phyloP scores from a whole-genome alignment of 2,329 filamentous ascomycete species.

The Passalora sequoiae region DNA sequence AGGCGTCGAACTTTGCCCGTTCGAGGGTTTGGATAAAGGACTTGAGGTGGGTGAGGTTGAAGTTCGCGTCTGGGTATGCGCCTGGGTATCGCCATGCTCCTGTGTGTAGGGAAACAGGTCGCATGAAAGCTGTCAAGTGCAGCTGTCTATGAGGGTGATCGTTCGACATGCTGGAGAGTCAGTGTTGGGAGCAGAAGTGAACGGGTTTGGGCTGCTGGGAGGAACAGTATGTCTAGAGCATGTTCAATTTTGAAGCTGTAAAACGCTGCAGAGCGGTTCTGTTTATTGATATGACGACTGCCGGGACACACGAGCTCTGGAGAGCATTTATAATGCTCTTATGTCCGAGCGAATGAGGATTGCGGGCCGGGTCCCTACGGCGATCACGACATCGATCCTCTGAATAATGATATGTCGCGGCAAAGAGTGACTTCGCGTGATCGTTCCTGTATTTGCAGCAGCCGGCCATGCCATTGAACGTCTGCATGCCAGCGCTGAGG shows the following conservation, averaged over 20 bases:
- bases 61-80: conserved; percentile 53
- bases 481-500: too few relatives aligned
- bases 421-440: too few relatives aligned
- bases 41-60: conserved; percentile 51
- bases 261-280: not conserved
- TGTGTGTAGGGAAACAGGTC: conserved; percentile 47
- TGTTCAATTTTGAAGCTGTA: not conserved
- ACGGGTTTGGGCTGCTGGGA: not conserved
- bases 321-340: not conserved
- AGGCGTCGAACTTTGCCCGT: conserved; percentile 47
- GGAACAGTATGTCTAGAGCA: not conserved
- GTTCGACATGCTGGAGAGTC: conserved; percentile 2
- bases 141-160: conserved; percentile 8
- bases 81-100: conserved; percentile 41
- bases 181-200: too few relatives aligned
- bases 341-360: not conserved
- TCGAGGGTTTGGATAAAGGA: conserved; percentile 51
- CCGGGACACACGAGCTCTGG: not conserved
- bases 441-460: too few relatives aligned
- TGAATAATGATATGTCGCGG: too few relatives aligned
- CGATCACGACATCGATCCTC: too few relatives aligned
- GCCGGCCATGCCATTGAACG: too few relatives aligned
- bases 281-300: not conserved
- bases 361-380: too few relatives aligned
- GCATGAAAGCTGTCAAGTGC: conserved; percentile 16